Percentiles rank a stretch among this genome's conserved stretches.
Evolutionary conservation across 75 land plant species (phyloP).

Genomic region (Ceratopteris richardii): DNA sequence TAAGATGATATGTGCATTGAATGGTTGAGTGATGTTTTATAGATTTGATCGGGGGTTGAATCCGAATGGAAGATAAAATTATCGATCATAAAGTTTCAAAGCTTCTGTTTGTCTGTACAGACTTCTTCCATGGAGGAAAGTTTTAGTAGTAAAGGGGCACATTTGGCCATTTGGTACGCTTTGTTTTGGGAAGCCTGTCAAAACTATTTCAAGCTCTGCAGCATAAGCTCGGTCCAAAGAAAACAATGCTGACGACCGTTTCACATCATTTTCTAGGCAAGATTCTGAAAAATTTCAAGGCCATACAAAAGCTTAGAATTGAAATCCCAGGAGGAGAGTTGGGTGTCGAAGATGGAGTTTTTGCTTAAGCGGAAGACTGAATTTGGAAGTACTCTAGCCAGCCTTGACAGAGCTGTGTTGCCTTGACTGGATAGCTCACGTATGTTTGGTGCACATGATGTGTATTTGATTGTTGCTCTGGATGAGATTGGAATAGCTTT

Average conservation of each 20-base stretch:
- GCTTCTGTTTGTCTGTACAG: too few relatives aligned
- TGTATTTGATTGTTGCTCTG: too few relatives aligned
- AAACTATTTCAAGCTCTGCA: slow-evolving; percentile 39
- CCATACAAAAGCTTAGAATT: slow-evolving; percentile 38
- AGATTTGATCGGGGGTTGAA: too few relatives aligned
- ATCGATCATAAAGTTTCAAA: too few relatives aligned
- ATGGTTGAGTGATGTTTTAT: too few relatives aligned
- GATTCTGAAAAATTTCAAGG: slow-evolving; percentile 42
- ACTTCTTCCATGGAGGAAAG: too few relatives aligned
- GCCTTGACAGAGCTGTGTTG: too few relatives aligned
- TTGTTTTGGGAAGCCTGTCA: slow-evolving; percentile 34
- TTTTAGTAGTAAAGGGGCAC: slow-evolving; percentile 28
- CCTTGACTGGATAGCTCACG: too few relatives aligned
- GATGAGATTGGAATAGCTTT: too few relatives aligned
- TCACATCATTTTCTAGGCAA: slow-evolving; percentile 51
- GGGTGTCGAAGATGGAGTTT: slow-evolving; percentile 43
- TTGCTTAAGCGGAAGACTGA: slow-evolving; percentile 47
- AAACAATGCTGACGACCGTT: slow-evolving; percentile 30
- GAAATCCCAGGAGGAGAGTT: slow-evolving; percentile 45
- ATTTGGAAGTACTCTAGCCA: slow-evolving; percentile 46
- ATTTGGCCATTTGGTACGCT: slow-evolving; percentile 26
- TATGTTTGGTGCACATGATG: too few relatives aligned
- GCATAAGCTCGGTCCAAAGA: slow-evolving; percentile 39
- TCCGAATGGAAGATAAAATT: too few relatives aligned
- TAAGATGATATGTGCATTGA: too few relatives aligned